Conservation (phyloP, 2,329 filamentous ascomycete species). For the Aspergillus neotritici region DNA sequence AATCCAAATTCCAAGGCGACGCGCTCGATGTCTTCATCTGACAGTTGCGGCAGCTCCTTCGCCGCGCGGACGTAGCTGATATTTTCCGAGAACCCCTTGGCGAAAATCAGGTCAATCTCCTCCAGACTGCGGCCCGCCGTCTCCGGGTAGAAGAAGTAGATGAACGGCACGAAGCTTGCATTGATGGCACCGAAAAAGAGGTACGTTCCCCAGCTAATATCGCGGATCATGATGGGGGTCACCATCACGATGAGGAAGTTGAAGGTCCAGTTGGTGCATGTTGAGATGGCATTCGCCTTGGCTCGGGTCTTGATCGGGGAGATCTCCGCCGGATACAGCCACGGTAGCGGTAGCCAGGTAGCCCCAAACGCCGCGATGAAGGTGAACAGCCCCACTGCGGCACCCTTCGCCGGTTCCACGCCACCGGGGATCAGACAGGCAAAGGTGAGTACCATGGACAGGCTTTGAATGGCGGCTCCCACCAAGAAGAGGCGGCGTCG, state of each 20-base stretch:
- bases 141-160: conserved; percentile 31
- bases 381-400: conserved; percentile 48
- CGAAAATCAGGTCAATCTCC: conserved; percentile 22
- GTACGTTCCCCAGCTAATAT: conserved; percentile 28
- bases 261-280: conserved; percentile 47
- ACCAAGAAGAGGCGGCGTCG: conserved; percentile 24
- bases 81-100: conserved; percentile 10
- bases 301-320: conserved; percentile 47
- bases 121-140: conserved; percentile 26
- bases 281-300: conserved; percentile 48
- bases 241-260: conserved; percentile 41
- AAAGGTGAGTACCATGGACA: conserved; percentile 20
- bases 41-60: conserved; percentile 17
- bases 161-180: conserved; percentile 19
- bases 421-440: conserved; percentile 17
- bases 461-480: conserved; percentile 24
- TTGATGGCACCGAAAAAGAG: conserved; percentile 28
- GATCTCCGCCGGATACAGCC: conserved; percentile 46
- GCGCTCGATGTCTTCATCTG: conserved; percentile 13
- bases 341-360: conserved; percentile 57
- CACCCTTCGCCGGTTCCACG: conserved; percentile 15
- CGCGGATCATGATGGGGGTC: conserved; percentile 26
- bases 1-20: conserved; percentile 14
- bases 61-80: conserved; percentile 18
- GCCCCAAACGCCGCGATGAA: conserved; percentile 62